Evolutionary conservation across 192 early-diverging fungal species (phyloP).

Genomic region (Backusella macrospora): DNA sequence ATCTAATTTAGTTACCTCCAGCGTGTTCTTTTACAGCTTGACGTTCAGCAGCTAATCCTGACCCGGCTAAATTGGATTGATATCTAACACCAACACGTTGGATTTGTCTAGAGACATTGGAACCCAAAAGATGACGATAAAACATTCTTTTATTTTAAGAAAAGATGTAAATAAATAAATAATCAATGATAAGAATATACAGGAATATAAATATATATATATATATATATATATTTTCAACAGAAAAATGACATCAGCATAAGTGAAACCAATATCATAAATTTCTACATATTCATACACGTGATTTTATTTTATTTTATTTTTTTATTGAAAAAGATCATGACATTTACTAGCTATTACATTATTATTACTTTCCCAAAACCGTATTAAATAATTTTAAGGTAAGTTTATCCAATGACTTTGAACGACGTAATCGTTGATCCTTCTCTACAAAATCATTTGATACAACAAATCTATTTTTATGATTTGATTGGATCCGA

Average conservation of each 20-base stretch:
- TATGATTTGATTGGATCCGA: neutral
- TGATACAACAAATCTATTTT: constrained; percentile 7
- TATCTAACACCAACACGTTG: constrained; percentile 37
- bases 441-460: neutral
- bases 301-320: neutral
- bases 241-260: constrained; percentile 4
- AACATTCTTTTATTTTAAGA: neutral
- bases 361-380: constrained; percentile 5
- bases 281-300: neutral
- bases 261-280: neutral
- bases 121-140: neutral
- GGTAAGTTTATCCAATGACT: constrained; percentile 5
- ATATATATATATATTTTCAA: no score
- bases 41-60: constrained; percentile 32
- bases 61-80: constrained; percentile 17
- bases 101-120: neutral
- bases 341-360: neutral
- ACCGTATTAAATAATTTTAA: constrained; percentile 11
- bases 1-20: no score
- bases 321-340: neutral
- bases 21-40: constrained; percentile 41
- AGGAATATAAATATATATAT: neutral
- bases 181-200: neutral
- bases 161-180: neutral
- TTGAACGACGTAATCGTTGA: neutral